Conservation (phyloP, 768 basidiomycete species). For the Collybia sordida region DNA sequence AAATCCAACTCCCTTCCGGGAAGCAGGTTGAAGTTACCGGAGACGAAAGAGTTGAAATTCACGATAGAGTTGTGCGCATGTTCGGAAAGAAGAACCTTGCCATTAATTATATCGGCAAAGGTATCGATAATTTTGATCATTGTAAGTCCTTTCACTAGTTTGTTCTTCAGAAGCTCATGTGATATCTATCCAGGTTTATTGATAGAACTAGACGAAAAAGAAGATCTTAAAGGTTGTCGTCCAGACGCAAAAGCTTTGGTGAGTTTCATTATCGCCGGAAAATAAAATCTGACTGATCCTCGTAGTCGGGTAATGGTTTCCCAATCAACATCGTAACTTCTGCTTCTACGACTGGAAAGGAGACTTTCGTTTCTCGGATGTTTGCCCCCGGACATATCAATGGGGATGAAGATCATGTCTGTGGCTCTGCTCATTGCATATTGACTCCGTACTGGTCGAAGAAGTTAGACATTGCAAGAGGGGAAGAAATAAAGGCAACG, state of each 20-base stretch:
- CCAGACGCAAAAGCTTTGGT: slow-evolving; percentile 35
- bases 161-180: background rate
- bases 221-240: slow-evolving; percentile 18
- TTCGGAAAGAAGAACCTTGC: slow-evolving; percentile 34
- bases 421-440: slow-evolving; percentile 53
- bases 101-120: slow-evolving; percentile 36
- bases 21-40: slow-evolving; percentile 21
- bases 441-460: slow-evolving; percentile 48
- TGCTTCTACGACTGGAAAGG: slow-evolving; percentile 24
- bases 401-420: slow-evolving; percentile 49
- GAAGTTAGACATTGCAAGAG: slow-evolving; percentile 29
- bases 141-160: slow-evolving; percentile 22
- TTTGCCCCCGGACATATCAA: slow-evolving; percentile 37
- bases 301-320: slow-evolving; percentile 33
- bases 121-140: slow-evolving; percentile 27
- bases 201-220: slow-evolving; percentile 37
- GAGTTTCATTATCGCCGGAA: slow-evolving; percentile 7
- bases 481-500: slow-evolving; percentile 37
- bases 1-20: slow-evolving; percentile 14
- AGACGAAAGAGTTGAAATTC: slow-evolving; percentile 29
- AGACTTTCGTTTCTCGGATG: slow-evolving; percentile 49
- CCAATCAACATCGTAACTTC: slow-evolving; percentile 39
- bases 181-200: slow-evolving; percentile 28
- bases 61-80: slow-evolving; percentile 30
- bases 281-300: background rate